Evolutionary conservation across 202 grass and related monocot genomes (phyloP), one percentile per base, ranked within the genome.

Genomic region (Panicum hallii): DNA sequence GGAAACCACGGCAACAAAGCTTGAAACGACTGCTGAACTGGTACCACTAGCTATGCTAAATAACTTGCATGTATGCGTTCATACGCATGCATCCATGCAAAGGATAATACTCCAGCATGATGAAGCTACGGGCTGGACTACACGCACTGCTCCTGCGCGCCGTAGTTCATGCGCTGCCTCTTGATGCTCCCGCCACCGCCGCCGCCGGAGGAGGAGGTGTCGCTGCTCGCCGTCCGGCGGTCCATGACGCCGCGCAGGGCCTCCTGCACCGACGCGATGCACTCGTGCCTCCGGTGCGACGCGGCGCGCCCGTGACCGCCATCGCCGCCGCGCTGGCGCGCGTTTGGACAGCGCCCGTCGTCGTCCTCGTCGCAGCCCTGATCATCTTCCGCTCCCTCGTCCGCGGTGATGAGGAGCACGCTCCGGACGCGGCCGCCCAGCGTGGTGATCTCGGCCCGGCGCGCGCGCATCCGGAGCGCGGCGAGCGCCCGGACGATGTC

Each of bases 121-220:
- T 13, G 38, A 22, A 28, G 62, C 53, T 49, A 10, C 0, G 50
- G 5, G 43, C 58, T 38, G 36, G 43, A 57, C 79, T 97, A 97
- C 36, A 82, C 61, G 79, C 89, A 86, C 66, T 93, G 91, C 73
- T 90, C 89, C 30, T 86, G 88, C 50, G 44, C 85, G 63, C 76
- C 89, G 64, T 90, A 84, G 75, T 91, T 94, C 88, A 94, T 99
- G 84, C 97, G 94, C 87, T 99, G 97, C 66, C 97, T 79, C 92
- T 99, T 99, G 65, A 91, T 97, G 45, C 78, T 82, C 19, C 88
- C 50, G 28, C 87, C 79, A 12, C 63, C 90, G 36, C 1, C 32
- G 0, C 79, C 86, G 54, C 87, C 79, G 9, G 88, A 82, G 8
- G 92, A 95, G 3, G 93, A 85, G 30, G 90, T 90, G 57, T 94